Percentiles rank a stretch among this genome's conserved stretches.
These are phyloP conservation scores for Cyclanthera cordifolia DNA, from an alignment of 306 rosid species.

Conservation along the genomic window DNA sequence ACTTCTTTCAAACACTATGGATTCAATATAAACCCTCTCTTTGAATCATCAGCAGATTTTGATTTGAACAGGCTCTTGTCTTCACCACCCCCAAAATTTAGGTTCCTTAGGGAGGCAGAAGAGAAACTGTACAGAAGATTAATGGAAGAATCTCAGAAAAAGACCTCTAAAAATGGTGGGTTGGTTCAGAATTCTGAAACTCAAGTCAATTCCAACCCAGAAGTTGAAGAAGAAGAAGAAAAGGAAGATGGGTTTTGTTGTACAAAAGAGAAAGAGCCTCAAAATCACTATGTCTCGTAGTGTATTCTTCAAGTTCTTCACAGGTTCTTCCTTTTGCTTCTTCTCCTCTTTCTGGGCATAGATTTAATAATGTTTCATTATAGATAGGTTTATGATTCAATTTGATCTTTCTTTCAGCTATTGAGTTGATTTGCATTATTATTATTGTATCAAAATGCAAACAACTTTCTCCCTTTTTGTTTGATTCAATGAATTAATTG, in stretches of 20 bases:
- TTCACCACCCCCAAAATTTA: constrained; percentile 84
- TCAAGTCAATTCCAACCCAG: constrained; percentile 8
- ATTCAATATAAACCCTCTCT: constrained; percentile 57
- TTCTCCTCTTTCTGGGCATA: neutral
- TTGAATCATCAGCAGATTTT: constrained; percentile 45
- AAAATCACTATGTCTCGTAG: constrained; percentile 20
- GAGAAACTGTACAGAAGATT: constrained; percentile 58
- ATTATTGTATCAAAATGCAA: constrained; percentile 7
- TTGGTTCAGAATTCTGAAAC: neutral
- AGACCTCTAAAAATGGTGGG: constrained; percentile 13
- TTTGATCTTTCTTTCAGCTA: constrained; percentile 4
- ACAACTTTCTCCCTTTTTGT: constrained; percentile 7
- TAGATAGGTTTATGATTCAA: neutral
- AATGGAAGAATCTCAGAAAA: constrained; percentile 53
- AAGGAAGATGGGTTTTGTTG: neutral
- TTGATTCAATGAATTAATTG: constrained; percentile 5
- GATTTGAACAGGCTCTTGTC: constrained; percentile 48
- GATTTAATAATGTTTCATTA: neutral
- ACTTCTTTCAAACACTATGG: constrained; percentile 49
- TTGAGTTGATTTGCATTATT: constrained; percentile 7
- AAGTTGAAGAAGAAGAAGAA: constrained; percentile 12
- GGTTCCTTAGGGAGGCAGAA: constrained; percentile 84
- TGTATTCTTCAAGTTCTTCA: constrained; percentile 18
- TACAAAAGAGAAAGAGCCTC: constrained; percentile 7
- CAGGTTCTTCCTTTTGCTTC: too few relatives aligned